Evolutionary conservation across 306 rosid genomes (phyloP), one percentile per base, ranked within the genome.

Genomic region (Adenanthera pavonina): DNA sequence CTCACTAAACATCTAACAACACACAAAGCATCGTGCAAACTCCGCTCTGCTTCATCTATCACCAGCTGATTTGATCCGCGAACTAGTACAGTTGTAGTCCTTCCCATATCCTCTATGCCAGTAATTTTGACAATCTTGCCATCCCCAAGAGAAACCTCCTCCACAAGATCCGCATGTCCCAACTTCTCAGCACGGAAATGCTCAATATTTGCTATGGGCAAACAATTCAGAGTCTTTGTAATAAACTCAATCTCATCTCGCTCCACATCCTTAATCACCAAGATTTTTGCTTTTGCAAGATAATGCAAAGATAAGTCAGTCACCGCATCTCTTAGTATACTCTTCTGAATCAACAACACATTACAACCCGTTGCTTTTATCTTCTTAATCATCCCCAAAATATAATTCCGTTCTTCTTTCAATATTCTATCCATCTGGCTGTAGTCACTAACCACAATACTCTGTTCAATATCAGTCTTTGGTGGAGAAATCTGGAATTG

Each of bases 401-500:
- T 95, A 73, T 95, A 95, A 51, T 92, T 94, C 61, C 99, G 90
- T 83, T 95, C 99, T 65, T 95, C 99, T 78, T 95, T 95, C 81
- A 95, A 60, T 71, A 93, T 95, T 86, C 99, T 88, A 89, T 95
- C 99, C 99, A 95, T 95, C 85, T 95, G 99, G 8, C 97, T 87
- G 64, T 95, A 95, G 67, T 95, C 99, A 15, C 91, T 90, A 17
- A 95, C 97, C 53, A 95, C 96, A 17, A 95, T 95, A 51, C 98
- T 95, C 89, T 95, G 99, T 60, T 95, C 99, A 5, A 95, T 95
- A 44, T 95, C 99, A 0, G 99, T 95, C 14, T 95, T 95, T 0
- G 98, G 99, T 0, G 99, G 98, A 0, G 99, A 95, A 86, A 95
- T 95, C 93, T 95, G 99, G 76, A 95, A 95, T 84, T 95, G 99